These are phyloP conservation scores for Oryza brachyantha DNA, from an alignment of 176 grass and related monocot species.

Conservation along the genomic window DNA sequence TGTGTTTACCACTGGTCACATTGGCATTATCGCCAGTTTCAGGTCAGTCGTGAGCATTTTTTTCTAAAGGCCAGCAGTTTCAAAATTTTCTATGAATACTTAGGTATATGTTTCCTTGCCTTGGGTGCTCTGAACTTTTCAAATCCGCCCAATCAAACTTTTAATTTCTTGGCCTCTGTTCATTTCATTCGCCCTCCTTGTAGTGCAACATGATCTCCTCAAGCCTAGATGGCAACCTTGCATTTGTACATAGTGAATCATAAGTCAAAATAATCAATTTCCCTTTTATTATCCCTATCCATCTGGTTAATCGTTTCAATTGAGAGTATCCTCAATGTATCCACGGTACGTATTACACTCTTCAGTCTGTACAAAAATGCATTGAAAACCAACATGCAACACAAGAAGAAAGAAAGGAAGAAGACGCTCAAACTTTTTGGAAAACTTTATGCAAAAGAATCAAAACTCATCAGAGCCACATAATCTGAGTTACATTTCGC, in stretches of 20 bases:
- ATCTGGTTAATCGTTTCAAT: conserved; percentile 21
- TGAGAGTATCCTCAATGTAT: conserved; percentile 22
- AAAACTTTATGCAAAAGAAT: conserved; percentile 39
- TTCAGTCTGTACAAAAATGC: conserved; percentile 54
- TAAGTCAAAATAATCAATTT: background rate
- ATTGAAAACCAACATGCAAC: conserved; percentile 16
- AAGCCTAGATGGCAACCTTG: background rate
- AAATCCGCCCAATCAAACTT: background rate
- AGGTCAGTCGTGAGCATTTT: background rate
- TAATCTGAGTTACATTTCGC: conserved; percentile 37
- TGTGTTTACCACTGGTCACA: no score
- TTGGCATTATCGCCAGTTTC: background rate
- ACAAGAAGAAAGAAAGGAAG: conserved; percentile 5
- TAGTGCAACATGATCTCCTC: background rate
- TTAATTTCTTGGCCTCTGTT: background rate
- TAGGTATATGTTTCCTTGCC: background rate
- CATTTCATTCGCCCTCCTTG: background rate
- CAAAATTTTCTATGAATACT: background rate
- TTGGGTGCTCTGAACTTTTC: conserved; percentile 1
- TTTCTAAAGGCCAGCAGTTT: background rate
- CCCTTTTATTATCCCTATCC: conserved; percentile 19
- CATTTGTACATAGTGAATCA: background rate
- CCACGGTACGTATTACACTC: conserved; percentile 33
- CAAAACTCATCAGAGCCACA: conserved; percentile 40
- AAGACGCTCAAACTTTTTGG: conserved; percentile 6